Evolutionary conservation across 306 rosid genomes (phyloP).

Genomic region (Mimosa bimucronata): DNA sequence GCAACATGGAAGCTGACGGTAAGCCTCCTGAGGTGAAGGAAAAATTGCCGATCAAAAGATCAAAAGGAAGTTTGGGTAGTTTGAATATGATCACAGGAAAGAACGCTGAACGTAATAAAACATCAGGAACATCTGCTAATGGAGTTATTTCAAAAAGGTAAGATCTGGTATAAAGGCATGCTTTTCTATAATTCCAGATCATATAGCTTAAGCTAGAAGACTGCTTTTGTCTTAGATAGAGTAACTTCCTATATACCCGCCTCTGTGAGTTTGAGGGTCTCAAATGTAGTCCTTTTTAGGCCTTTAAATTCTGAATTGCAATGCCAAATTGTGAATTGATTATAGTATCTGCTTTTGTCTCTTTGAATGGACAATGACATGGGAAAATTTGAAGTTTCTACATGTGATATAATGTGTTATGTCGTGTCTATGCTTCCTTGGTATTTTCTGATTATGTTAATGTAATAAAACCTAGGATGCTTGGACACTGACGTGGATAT

Average conservation of each 20-base stretch:
- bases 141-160: conserved; percentile 93
- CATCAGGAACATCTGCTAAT: conserved; percentile 76
- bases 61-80: conserved; percentile 97
- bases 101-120: conserved; percentile 75
- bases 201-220: conserved; percentile 27
- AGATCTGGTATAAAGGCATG: conserved; percentile 27
- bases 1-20: conserved; percentile 79
- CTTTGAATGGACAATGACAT: neutral
- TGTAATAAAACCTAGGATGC: neutral
- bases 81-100: conserved; percentile 97
- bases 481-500: neutral
- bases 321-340: conserved; percentile 27
- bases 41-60: conserved; percentile 93
- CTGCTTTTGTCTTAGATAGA: conserved; percentile 16
- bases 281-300: conserved; percentile 16
- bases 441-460: neutral
- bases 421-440: neutral
- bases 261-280: neutral
- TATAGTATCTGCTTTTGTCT: neutral
- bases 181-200: conserved; percentile 16
- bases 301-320: conserved; percentile 28
- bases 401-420: neutral
- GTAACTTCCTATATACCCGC: neutral
- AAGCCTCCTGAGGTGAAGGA: conserved; percentile 88
- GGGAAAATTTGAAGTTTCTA: neutral